Conservation (phyloP, 2,329 filamentous ascomycete species). For the Colletotrichum zoysiae region DNA sequence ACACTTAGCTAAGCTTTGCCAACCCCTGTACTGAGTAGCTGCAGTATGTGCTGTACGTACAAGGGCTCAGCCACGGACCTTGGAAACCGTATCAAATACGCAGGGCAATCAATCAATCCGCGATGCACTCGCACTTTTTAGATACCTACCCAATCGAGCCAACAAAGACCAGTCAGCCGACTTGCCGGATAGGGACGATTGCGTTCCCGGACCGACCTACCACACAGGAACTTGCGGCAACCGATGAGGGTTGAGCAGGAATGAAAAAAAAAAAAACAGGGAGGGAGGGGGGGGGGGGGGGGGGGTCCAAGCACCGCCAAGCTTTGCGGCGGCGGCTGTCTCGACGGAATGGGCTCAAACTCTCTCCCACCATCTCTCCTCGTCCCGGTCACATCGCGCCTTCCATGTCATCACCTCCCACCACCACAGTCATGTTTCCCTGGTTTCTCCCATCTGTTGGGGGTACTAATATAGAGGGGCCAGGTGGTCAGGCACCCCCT, state of each 20-base stretch:
- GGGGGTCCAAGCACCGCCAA: constrained; percentile 30
- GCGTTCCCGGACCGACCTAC: not conserved
- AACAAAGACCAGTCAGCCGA: not conserved
- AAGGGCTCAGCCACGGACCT: constrained; percentile 1
- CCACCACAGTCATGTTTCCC: not conserved
- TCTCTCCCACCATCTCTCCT: constrained; percentile 16
- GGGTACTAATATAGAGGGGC: not conserved
- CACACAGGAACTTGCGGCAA: not conserved
- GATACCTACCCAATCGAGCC: not conserved
- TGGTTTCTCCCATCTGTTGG: not conserved
- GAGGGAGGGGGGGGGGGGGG: too few relatives aligned
- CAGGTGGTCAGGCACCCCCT: not conserved
- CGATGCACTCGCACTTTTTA: not conserved
- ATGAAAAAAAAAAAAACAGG: not conserved
- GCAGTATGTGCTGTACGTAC: too few relatives aligned
- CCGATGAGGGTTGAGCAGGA: not conserved
- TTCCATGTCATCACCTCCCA: not conserved
- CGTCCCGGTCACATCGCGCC: not conserved
- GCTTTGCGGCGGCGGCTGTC: constrained; percentile 41
- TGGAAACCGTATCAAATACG: not conserved
- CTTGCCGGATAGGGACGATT: not conserved
- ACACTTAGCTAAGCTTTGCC: not conserved
- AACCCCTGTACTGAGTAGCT: not conserved
- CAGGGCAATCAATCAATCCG: not conserved
- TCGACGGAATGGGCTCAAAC: constrained; percentile 39